phyloP scores from a whole-genome alignment of 1,139 yeast genomes.

The Arxiozyma heterogenica region DNA sequence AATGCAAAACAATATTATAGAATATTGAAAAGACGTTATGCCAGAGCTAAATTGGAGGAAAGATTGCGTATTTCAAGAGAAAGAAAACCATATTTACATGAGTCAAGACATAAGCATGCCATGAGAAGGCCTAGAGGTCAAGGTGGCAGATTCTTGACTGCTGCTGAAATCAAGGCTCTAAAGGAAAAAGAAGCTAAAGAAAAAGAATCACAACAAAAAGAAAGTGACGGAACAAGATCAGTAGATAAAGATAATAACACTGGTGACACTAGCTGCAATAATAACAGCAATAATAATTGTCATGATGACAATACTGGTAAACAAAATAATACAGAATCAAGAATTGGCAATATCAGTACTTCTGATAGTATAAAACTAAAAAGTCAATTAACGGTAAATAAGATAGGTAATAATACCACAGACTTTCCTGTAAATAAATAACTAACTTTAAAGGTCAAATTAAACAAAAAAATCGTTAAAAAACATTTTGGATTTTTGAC shows the following conservation, averaged over 20 bases:
- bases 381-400: neutral
- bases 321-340: neutral
- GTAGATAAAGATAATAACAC: neutral
- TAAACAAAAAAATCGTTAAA: too few species aligned
- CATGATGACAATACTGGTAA: neutral
- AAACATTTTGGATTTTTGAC: neutral
- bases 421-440: neutral
- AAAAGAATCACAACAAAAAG: neutral
- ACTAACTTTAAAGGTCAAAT: neutral
- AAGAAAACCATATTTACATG: conserved; percentile 89
- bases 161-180: conserved; percentile 83
- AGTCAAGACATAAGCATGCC: conserved; percentile 96
- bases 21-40: conserved; percentile 82
- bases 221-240: neutral
- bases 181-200: conserved; percentile 29
- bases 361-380: neutral
- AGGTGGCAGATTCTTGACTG: conserved; percentile 93
- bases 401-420: neutral
- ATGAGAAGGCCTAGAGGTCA: conserved; percentile 99
- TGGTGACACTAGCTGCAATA: neutral
- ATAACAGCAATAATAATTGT: neutral
- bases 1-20: conserved; percentile 97
- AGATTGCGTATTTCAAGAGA: conserved; percentile 79
- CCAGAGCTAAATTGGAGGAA: conserved; percentile 89
- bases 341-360: neutral